These are phyloP conservation scores for Sugiyamaella boreocaroliniensis DNA, from an alignment of 805 yeast species.

Conservation along the genomic window DNA sequence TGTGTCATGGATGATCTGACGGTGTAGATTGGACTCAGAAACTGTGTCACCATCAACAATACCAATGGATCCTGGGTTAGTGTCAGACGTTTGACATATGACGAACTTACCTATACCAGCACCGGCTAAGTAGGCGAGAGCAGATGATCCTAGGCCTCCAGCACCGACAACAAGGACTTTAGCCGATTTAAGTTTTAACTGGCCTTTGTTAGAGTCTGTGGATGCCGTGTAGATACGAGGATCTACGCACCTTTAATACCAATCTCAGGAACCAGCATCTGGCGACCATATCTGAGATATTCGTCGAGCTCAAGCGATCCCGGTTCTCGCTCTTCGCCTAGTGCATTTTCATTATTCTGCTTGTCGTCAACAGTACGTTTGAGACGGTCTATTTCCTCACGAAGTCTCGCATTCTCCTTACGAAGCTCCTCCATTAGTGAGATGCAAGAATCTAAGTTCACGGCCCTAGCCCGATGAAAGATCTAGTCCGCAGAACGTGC, in stretches of 20 bases:
- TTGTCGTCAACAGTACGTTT: background rate
- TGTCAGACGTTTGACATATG: background rate
- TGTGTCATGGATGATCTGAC: conserved; percentile 78
- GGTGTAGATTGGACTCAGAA: conserved; percentile 76
- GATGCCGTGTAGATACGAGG: conserved; percentile 1
- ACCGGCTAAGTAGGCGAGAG: conserved; percentile 73
- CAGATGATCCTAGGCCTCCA: conserved; percentile 95
- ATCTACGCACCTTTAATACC: conserved; percentile 35
- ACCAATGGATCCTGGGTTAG: conserved; percentile 46
- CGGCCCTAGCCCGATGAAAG: background rate
- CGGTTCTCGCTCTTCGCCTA: too few relatives aligned
- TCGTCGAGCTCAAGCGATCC: conserved; percentile 44
- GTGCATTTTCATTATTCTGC: too few relatives aligned
- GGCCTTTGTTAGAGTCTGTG: conserved; percentile 37
- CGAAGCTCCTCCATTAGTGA: background rate
- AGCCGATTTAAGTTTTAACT: conserved; percentile 49
- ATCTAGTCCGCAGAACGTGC: too few relatives aligned
- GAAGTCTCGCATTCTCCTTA: conserved; percentile 14
- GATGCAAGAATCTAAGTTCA: background rate
- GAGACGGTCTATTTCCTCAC: conserved; percentile 8
- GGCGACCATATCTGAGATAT: conserved; percentile 82
- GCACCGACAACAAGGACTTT: conserved; percentile 82
- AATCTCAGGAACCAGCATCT: conserved; percentile 83
- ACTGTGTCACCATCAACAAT: conserved; percentile 83
- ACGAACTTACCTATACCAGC: conserved; percentile 64